Percentiles rank a stretch among this genome's conserved stretches.
These are phyloP conservation scores for Corchorus olitorius DNA, from an alignment of 345 rosid genomes.

Conservation along the genomic window DNA sequence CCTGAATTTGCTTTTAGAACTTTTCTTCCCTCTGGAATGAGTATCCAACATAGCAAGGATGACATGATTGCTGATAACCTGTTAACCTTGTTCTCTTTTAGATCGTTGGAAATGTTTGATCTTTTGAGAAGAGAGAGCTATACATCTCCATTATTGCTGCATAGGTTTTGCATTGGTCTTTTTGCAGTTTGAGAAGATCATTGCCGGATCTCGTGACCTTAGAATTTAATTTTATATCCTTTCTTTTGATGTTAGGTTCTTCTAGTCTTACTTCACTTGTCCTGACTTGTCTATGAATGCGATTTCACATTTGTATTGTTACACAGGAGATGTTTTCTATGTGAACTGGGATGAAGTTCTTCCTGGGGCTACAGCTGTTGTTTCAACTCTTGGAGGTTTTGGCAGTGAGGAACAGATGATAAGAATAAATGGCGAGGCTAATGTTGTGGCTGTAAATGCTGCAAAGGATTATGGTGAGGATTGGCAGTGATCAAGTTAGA, in stretches of 20 bases:
- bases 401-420: constrained; percentile 92
- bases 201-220: neutral
- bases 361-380: constrained; percentile 82
- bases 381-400: constrained; percentile 92
- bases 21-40: neutral
- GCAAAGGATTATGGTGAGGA: constrained; percentile 77
- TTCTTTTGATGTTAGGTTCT: neutral
- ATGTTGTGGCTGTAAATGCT: constrained; percentile 74
- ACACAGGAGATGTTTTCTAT: constrained; percentile 90
- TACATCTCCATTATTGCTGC: neutral
- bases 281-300: neutral
- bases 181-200: neutral
- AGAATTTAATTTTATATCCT: neutral
- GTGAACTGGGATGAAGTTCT: constrained; percentile 95
- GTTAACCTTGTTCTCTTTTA: neutral
- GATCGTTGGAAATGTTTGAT: neutral
- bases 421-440: constrained; percentile 90
- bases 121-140: neutral
- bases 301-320: constrained; percentile 12
- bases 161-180: neutral
- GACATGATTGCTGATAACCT: neutral
- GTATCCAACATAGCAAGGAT: neutral
- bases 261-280: constrained; percentile 6
- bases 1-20: neutral
- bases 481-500: constrained; percentile 12